These are phyloP conservation scores for Elongisporangium anandrum DNA, from an alignment of 352 stramenopile species.

Conservation along the genomic window DNA sequence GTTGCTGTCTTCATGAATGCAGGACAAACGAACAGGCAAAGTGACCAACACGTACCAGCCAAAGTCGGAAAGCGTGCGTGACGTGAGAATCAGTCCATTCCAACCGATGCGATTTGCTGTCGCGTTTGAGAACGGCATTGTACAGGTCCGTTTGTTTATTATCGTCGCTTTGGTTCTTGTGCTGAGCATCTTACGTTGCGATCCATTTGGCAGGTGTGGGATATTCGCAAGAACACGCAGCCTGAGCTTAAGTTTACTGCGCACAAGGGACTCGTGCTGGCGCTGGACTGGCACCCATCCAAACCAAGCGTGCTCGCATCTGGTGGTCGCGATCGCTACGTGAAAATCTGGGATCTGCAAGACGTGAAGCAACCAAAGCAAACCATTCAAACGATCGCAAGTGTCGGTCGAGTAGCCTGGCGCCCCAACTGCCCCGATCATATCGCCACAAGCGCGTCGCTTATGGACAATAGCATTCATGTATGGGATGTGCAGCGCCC, in stretches of 20 bases:
- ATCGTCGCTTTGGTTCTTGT: neutral
- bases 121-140: constrained; percentile 83
- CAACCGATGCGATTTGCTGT: constrained; percentile 75
- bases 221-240: constrained; percentile 79
- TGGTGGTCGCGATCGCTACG: constrained; percentile 77
- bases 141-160: constrained; percentile 34
- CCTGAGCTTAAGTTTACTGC: constrained; percentile 83
- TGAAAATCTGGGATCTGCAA: constrained; percentile 82
- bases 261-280: constrained; percentile 81
- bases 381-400: constrained; percentile 86
- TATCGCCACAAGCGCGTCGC: constrained; percentile 79
- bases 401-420: constrained; percentile 77
- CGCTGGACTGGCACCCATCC: constrained; percentile 79
- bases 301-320: constrained; percentile 70
- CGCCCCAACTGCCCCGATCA: constrained; percentile 72
- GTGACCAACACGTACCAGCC: constrained; percentile 75
- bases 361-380: constrained; percentile 73
- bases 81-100: constrained; percentile 74
- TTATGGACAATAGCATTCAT: constrained; percentile 87
- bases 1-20: too few relatives aligned
- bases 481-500: constrained; percentile 83
- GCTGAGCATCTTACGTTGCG: too few relatives aligned
- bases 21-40: constrained; percentile 74
- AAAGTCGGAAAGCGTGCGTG: constrained; percentile 83
- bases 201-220: constrained; percentile 71